Conservation (phyloP, 495 filamentous ascomycete genomes). For the Aspergillus heteromorphus region DNA sequence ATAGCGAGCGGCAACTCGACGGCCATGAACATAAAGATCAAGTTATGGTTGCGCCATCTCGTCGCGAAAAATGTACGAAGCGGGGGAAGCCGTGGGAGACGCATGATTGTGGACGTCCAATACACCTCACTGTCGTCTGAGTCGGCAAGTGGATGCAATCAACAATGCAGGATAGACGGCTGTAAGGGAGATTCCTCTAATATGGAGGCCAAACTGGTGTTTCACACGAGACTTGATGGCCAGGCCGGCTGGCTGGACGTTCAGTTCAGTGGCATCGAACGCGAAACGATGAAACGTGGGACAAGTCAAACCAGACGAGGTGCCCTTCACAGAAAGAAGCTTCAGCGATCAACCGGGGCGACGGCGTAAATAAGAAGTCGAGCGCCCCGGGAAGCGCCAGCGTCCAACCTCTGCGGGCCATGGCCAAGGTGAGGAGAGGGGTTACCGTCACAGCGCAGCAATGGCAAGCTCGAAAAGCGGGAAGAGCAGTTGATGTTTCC, state of each 20-base stretch:
- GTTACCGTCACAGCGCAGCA: conserved; percentile 16
- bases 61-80: conserved; percentile 30
- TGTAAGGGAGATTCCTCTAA: background rate
- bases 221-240: conserved; percentile 15
- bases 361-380: conserved; percentile 9
- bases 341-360: conserved; percentile 11
- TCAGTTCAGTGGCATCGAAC: conserved; percentile 29
- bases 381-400: conserved; percentile 13
- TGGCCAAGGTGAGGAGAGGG: conserved; percentile 27
- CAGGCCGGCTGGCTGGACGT: conserved; percentile 41
- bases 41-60: conserved; percentile 60
- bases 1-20: conserved; percentile 66
- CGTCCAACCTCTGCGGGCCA: conserved; percentile 14
- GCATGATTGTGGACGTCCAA: conserved; percentile 19
- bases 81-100: background rate
- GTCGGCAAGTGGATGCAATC: background rate
- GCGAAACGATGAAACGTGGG: conserved; percentile 13
- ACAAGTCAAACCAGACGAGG: conserved; percentile 5
- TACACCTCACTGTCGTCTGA: background rate
- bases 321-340: conserved; percentile 8
- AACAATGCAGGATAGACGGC: too few species aligned
- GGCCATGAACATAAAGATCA: conserved; percentile 61
- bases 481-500: conserved; percentile 25
- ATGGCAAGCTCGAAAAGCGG: conserved; percentile 22
- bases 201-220: background rate